These are phyloP conservation scores for Flammula alnicola DNA, from an alignment of 1,284 basidiomycete genomes.

Conservation along the genomic window DNA sequence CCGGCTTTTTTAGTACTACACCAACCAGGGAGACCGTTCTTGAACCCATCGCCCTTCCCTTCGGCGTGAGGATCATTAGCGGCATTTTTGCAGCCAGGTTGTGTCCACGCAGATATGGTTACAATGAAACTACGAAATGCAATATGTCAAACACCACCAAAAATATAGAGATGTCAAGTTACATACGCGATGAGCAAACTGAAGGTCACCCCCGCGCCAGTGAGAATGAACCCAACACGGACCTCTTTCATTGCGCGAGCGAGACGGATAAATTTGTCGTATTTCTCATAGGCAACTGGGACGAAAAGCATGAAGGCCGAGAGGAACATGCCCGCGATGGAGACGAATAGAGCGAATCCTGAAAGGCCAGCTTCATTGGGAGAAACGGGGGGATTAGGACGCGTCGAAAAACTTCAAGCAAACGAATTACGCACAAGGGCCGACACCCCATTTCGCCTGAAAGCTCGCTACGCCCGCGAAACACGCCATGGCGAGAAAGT, in stretches of 20 bases:
- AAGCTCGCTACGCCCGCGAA: constrained; percentile 86
- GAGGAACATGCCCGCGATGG: constrained; percentile 71
- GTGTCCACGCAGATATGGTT: constrained; percentile 78
- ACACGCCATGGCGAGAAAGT: constrained; percentile 87
- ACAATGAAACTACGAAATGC: constrained; percentile 61
- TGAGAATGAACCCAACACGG: constrained; percentile 81
- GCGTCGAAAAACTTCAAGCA: constrained; percentile 7
- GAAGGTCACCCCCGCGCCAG: constrained; percentile 64
- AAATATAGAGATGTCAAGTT: constrained; percentile 9
- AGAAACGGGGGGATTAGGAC: constrained; percentile 12
- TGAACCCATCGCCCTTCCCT: constrained; percentile 69
- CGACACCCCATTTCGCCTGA: constrained; percentile 81
- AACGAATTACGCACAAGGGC: constrained; percentile 70
- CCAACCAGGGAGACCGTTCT: constrained; percentile 73
- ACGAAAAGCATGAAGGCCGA: constrained; percentile 74
- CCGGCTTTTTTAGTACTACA: constrained; percentile 90
- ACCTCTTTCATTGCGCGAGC: constrained; percentile 82
- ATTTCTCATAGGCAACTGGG: constrained; percentile 86
- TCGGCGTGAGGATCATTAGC: constrained; percentile 72
- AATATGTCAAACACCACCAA: constrained; percentile 8
- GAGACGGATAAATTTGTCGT: constrained; percentile 75
- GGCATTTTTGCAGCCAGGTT: constrained; percentile 85
- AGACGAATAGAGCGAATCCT: constrained; percentile 84
- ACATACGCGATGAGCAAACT: constrained; percentile 77
- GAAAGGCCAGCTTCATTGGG: constrained; percentile 72